Percentiles rank a stretch among this genome's conserved stretches.
These are phyloP conservation scores for Cutaneotrichosporon cyanovorans DNA, from an alignment of 1,284 basidiomycete genomes.

Conservation along the genomic window DNA sequence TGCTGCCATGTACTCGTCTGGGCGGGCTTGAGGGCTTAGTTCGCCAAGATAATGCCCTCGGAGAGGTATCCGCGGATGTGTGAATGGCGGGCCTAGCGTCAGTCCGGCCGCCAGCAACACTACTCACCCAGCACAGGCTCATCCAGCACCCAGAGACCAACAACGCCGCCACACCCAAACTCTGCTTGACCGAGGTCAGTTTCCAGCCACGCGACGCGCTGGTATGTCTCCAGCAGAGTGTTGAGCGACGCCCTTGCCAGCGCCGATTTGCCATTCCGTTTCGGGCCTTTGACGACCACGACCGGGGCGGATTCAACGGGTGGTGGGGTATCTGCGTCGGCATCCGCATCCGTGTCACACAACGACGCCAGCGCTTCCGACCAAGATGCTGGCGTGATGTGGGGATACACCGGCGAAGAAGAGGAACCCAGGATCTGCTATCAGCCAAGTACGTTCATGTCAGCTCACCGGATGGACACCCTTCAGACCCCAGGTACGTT, in stretches of 20 bases:
- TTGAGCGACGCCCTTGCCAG: constrained; percentile 73
- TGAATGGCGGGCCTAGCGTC: constrained; percentile 69
- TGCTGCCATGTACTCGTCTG: constrained; percentile 67
- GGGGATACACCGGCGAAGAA: constrained; percentile 47
- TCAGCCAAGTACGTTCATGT: background rate
- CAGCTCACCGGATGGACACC: constrained; percentile 56
- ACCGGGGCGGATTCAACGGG: constrained; percentile 30
- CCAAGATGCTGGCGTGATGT: constrained; percentile 55
- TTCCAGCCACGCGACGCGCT: constrained; percentile 77
- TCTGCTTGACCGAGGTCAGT: constrained; percentile 91
- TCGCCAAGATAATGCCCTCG: constrained; percentile 79
- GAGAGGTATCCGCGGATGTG: constrained; percentile 64
- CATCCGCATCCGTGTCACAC: constrained; percentile 3
- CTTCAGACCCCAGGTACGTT: constrained; percentile 48
- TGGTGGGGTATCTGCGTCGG: constrained; percentile 10
- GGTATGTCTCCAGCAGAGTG: constrained; percentile 56
- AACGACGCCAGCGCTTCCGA: constrained; percentile 46
- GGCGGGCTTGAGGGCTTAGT: constrained; percentile 67
- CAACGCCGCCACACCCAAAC: constrained; percentile 78
- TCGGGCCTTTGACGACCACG: constrained; percentile 69
- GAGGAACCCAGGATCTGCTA: constrained; percentile 27
- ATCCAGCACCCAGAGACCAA: constrained; percentile 69
- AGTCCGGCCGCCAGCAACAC: background rate
- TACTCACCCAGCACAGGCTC: constrained; percentile 60
- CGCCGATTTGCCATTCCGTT: constrained; percentile 83